Base-by-base conservation (phyloP, 2,329 filamentous ascomycete genomes). In the Arthroderma uncinatum region DNA sequence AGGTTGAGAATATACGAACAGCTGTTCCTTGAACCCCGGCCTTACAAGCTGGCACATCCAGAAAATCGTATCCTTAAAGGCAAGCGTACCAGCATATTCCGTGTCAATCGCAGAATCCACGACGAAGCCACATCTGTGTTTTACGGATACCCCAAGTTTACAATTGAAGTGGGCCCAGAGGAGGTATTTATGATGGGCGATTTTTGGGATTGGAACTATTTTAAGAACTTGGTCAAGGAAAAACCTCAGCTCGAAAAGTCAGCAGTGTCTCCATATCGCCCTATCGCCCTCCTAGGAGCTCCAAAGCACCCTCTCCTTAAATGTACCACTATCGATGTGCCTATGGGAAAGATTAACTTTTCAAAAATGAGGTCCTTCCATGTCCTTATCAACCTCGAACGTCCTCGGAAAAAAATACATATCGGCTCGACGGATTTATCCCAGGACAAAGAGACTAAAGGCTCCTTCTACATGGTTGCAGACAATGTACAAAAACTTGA, bases 281-380 rank as follows among this genome's bases (percentile, higher is more conserved):
- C 47, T 16, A 30, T 50, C 25, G 28, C 47, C 47, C 47, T 30
- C 12, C 28, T 50, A 33, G 47, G 47, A 50, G 47, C 28, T 9
- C 47, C 47, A 19, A n/a, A 28, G 12, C 47, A 50, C 28, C 47
- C 47, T 50, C 23, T 50, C 2, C 47, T 50, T 14, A 50, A 50
- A 30, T 50, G 28, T 10, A 50, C 23, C 16, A 50, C 47, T 5
- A 10, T 50, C n/a, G 16, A 33, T 5, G 10, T 33, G 25, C 47
- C 47, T 6, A 50, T 50, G 47, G 47, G 47, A 2, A 16, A 33
- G 47, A 19, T 7, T 5, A 50, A 50, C 28, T 50, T 50, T 19
- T 50, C 47, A 16, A 50, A 16, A 33, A 50, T 50, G 28, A 50
- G 47, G 12, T 34, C 47, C 25, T 50, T 50, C 47, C 47, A 50